phyloP scores from a whole-genome alignment of 148 eudicot genomes.

The Persicaria maculosa region DNA sequence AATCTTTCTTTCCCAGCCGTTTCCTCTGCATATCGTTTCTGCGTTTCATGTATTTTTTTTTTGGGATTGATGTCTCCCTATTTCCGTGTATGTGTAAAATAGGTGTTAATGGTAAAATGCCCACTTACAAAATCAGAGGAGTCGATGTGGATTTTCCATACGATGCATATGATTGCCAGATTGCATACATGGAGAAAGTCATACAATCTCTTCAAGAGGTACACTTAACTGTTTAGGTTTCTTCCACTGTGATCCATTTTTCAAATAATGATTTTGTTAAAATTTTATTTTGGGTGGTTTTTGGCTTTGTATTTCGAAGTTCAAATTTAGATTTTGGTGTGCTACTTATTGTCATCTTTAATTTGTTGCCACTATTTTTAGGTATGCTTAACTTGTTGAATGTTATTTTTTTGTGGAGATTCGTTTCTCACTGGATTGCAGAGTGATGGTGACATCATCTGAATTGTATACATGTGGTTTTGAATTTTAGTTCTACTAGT shows the following conservation, averaged over 20 bases:
- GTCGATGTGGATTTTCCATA: slow-evolving; percentile 80
- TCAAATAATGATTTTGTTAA: not conserved
- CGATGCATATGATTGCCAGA: slow-evolving; percentile 93
- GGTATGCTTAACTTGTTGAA: not conserved
- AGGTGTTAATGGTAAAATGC: slow-evolving; percentile 21
- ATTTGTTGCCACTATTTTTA: not conserved
- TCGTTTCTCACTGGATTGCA: not conserved
- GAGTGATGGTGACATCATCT: not conserved
- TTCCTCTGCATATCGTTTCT: no score
- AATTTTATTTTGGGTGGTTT: not conserved
- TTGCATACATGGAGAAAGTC: slow-evolving; percentile 91
- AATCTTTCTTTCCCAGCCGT: no score
- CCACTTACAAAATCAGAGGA: slow-evolving; percentile 77
- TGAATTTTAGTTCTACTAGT: not conserved
- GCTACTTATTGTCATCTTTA: not conserved
- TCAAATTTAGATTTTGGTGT: not conserved
- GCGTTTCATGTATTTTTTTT: no score
- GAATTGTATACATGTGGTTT: not conserved
- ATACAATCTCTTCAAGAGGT: slow-evolving; percentile 90
- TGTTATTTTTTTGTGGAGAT: not conserved
- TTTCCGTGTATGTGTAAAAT: no score
- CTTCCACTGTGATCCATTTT: not conserved
- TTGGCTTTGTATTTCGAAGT: not conserved
- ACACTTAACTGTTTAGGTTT: not conserved
- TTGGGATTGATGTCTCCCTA: no score